A percentile compares a stretch with the other conserved stretches of the same genome.
Conservation (phyloP, 306 rosid genomes). For the Glycine tomentella region DNA sequence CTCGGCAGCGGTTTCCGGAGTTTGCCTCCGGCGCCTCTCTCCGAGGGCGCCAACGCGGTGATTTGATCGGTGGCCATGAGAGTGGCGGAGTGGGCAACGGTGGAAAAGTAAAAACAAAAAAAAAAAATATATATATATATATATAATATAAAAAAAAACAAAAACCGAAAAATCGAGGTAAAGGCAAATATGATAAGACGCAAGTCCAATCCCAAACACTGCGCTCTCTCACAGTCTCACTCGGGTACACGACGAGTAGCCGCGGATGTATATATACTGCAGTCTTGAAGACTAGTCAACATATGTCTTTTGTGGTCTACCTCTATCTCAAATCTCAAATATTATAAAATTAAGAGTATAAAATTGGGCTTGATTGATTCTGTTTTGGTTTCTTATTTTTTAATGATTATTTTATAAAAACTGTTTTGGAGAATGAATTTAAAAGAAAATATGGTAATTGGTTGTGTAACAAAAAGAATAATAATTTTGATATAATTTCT, state of each 20-base stretch:
- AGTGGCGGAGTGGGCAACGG: neutral
- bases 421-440: too few relatives aligned
- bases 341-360: neutral
- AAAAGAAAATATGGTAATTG: too few relatives aligned
- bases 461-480: too few relatives aligned
- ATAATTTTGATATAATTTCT: too few relatives aligned
- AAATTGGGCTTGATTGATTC: too few relatives aligned
- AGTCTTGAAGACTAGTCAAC: neutral
- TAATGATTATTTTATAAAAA: too few relatives aligned
- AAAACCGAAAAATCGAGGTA: too few relatives aligned
- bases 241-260: neutral
- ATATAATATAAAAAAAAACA: too few relatives aligned
- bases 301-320: neutral
- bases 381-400: too few relatives aligned
- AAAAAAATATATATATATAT: too few relatives aligned
- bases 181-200: neutral
- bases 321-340: neutral
- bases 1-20: conserved; percentile 53
- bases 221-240: neutral
- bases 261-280: neutral
- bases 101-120: neutral
- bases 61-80: conserved; percentile 40
- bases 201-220: neutral
- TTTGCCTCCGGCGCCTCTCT: conserved; percentile 53
- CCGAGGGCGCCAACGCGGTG: neutral